A percentile compares a stretch with the other conserved stretches of the same genome.
These are phyloP conservation scores for Penstemon eatonii DNA, from an alignment of 257 asterid species.

Conservation along the genomic window DNA sequence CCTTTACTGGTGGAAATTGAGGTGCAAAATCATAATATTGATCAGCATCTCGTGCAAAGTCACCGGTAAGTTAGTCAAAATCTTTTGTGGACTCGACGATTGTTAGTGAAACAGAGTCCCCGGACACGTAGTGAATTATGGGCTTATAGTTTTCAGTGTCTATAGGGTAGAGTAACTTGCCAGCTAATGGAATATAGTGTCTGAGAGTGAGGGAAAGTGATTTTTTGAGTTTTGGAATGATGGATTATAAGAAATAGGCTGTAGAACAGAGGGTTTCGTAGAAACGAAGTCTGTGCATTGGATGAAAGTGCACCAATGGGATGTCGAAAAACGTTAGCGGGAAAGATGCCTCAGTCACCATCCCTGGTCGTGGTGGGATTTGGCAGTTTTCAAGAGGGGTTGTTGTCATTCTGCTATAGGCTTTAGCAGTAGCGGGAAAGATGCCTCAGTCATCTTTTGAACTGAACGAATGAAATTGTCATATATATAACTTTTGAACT, in stretches of 20 bases:
- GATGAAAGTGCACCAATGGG: constrained; percentile 41
- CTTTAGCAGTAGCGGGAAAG: not conserved
- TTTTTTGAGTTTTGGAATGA: constrained; percentile 45
- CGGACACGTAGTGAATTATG: constrained; percentile 27
- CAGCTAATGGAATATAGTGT: constrained; percentile 47
- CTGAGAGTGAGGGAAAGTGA: constrained; percentile 50
- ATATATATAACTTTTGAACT: too few species aligned
- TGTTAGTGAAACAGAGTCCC: constrained; percentile 42
- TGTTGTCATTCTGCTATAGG: constrained; percentile 21
- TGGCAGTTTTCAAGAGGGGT: constrained; percentile 26
- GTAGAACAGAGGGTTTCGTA: constrained; percentile 36
- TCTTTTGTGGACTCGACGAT: constrained; percentile 33
- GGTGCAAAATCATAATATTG: constrained; percentile 42
- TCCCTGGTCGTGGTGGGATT: constrained; percentile 35
- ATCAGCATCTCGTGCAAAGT: constrained; percentile 37
- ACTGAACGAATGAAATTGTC: too few species aligned
- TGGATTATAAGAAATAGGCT: constrained; percentile 29
- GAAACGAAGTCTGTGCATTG: constrained; percentile 42
- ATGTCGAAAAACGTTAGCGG: constrained; percentile 49
- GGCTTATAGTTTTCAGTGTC: constrained; percentile 30
- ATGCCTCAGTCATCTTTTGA: not conserved
- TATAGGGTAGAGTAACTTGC: constrained; percentile 34
- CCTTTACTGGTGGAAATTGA: constrained; percentile 27
- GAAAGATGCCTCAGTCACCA: constrained; percentile 28
- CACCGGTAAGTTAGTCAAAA: constrained; percentile 33